A percentile compares a stretch with the other conserved stretches of the same genome.
Conservation (phyloP, 805 yeast genomes). For the Saccharomyces mikatae region DNA sequence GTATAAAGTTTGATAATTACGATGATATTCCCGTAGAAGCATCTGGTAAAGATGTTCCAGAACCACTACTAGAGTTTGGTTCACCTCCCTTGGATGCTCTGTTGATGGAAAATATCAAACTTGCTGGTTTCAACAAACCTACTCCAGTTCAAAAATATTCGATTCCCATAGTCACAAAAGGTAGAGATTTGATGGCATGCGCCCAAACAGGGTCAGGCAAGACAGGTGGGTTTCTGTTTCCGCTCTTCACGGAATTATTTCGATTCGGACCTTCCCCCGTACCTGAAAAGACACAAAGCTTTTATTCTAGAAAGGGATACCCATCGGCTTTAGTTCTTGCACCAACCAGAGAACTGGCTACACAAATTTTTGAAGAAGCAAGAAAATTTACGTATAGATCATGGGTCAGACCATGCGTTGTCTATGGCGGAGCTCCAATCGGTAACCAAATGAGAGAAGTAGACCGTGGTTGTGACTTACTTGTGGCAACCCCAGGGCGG, state of each 20-base stretch:
- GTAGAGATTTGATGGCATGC: slow-evolving; percentile 91
- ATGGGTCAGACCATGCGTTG: slow-evolving; percentile 94
- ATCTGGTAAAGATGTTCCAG: slow-evolving; percentile 87
- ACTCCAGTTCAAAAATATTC: slow-evolving; percentile 94
- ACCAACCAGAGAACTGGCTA: slow-evolving; percentile 96
- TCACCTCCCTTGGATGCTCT: slow-evolving; percentile 84
- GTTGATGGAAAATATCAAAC: slow-evolving; percentile 74
- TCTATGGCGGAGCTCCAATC: slow-evolving; percentile 96
- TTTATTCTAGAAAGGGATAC: slow-evolving; percentile 63
- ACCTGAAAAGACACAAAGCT: slow-evolving; percentile 31
- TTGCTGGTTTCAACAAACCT: slow-evolving; percentile 86
- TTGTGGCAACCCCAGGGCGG: slow-evolving; percentile 99
- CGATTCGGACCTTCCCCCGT: slow-evolving; percentile 69
- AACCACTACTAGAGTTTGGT: slow-evolving; percentile 75
- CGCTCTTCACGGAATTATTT: slow-evolving; percentile 85
- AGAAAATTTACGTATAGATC: slow-evolving; percentile 93
- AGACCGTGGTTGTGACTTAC: slow-evolving; percentile 85
- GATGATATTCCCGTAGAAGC: slow-evolving; percentile 98
- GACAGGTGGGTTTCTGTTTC: slow-evolving; percentile 98
- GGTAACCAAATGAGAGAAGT: slow-evolving; percentile 76
- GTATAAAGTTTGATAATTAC: slow-evolving; percentile 95
- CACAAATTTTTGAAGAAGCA: slow-evolving; percentile 92
- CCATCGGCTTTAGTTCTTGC: slow-evolving; percentile 94
- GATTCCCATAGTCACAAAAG: slow-evolving; percentile 77
- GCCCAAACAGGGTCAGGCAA: slow-evolving; percentile 98